Conservation (phyloP, 148 eudicot genomes). For the Bassia scoparia region DNA sequence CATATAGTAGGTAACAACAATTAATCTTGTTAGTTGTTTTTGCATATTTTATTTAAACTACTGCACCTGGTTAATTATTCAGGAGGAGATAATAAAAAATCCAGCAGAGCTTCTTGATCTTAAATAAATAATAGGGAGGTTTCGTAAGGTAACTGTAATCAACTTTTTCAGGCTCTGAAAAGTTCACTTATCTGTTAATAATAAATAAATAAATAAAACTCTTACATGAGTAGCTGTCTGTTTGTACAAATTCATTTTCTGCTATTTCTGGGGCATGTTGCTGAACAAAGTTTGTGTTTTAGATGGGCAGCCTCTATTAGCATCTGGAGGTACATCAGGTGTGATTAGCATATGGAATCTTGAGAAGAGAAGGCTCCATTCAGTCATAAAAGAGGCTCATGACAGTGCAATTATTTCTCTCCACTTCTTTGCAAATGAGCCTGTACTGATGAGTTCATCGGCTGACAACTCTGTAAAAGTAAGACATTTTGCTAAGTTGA, state of each 20-base stretch:
- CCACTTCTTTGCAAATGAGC: conserved; percentile 89
- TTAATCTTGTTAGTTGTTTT: background rate
- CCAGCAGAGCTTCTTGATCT: background rate
- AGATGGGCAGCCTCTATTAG: conserved; percentile 95
- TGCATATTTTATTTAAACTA: background rate
- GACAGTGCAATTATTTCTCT: conserved; percentile 77
- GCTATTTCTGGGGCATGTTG: background rate
- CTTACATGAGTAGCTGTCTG: background rate
- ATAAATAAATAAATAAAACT: background rate
- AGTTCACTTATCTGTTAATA: background rate
- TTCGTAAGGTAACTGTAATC: background rate
- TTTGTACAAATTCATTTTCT: background rate
- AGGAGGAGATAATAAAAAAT: no score
- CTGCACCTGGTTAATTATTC: background rate
- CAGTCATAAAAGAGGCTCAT: conserved; percentile 89
- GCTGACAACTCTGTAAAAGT: conserved; percentile 89
- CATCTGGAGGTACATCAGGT: conserved; percentile 97
- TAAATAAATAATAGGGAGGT: background rate
- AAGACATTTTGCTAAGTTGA: conserved; percentile 12
- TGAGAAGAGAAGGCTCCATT: conserved; percentile 93
- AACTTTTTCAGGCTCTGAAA: background rate
- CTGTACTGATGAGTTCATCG: conserved; percentile 90
- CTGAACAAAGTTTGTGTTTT: conserved; percentile 14
- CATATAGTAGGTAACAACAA: background rate
- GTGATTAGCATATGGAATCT: conserved; percentile 97